Evolutionary conservation across 2,329 filamentous ascomycete species (phyloP), one percentile per base, ranked within the genome.

Genomic region (Lachnum nothofagi): DNA sequence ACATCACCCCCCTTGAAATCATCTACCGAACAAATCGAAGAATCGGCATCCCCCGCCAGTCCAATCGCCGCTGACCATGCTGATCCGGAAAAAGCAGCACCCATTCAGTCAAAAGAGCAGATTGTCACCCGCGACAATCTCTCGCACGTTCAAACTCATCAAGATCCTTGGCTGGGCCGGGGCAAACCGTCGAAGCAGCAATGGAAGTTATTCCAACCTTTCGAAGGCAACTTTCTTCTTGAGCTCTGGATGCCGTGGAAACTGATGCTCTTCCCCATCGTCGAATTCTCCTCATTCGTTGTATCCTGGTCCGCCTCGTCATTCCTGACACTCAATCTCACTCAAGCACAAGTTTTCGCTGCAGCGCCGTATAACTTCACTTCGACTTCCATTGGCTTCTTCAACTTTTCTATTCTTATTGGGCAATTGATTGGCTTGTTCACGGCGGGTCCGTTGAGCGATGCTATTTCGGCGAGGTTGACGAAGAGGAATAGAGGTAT

Each of bases 211-310:
- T 79, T 70, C 61, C 74, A 78, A 51, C 60, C 69, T 0, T 75
- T 64, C 55, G 65, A 72, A 2, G 67, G 76, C 55, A 71, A 68
- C 19, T 68, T 83, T 40, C 35, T 77, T 2, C 63, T 72, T 24
- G 78, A 80, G 55, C 68, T 85, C 19, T 81, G 74, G 73, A 71
- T 79, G 6, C 82, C 81, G 0, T 82, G 77, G 74, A 80, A 82
- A 56, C 68, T 85, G 1, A 76, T 82, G 60, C 56, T 71, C 0
- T 85, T 79, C 63, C 81, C 82, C 0, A 83, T 85, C 49, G 75
- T 84, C 35, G 74, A 83, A 53, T 79, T 81, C 49, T 71, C 80
- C 1, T 72, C 77, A 14, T 83, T 85, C 56, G 73, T 81, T 22
- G 78, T 82, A 5, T 78, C 75, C 20, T 84, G 78, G 77, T 72